Evolutionary conservation across 495 filamentous ascomycete genomes (phyloP).

Genomic region (Bathelium albidoporum): DNA sequence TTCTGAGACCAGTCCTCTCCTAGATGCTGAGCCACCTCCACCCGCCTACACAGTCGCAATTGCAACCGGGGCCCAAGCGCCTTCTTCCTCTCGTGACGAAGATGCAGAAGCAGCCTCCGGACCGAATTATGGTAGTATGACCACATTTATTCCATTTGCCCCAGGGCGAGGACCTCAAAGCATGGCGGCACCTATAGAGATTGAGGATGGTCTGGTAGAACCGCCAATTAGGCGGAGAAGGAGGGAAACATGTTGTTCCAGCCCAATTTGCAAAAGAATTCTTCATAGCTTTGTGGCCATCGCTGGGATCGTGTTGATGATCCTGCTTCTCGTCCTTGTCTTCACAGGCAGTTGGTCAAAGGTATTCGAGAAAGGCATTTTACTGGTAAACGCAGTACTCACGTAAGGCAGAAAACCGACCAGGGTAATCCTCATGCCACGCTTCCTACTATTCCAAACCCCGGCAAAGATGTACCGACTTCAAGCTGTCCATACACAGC

Average conservation of each 20-base stretch:
- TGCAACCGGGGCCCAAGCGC: neutral
- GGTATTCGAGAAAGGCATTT: neutral
- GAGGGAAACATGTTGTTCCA: neutral
- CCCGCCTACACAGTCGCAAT: neutral
- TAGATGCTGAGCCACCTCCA: neutral
- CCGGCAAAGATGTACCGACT: neutral
- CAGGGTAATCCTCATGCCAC: neutral
- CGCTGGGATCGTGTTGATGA: neutral
- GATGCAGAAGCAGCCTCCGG: neutral
- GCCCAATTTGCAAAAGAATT: neutral
- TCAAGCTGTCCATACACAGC: neutral
- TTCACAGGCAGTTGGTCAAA: conserved; percentile 1
- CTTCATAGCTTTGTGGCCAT: neutral
- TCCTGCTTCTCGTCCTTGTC: neutral
- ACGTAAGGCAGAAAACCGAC: neutral
- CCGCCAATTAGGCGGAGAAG: neutral
- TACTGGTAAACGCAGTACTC: neutral
- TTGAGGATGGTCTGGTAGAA: neutral
- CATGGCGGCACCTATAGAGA: neutral
- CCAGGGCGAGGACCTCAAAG: neutral
- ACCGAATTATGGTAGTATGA: neutral
- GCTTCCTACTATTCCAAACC: neutral
- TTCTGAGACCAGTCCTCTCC: neutral
- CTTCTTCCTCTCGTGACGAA: neutral
- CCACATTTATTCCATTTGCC: neutral